Percentiles rank a stretch among this genome's conserved stretches.
Conservation (phyloP, 805 yeast genomes). For the Myxozyma geophila region DNA sequence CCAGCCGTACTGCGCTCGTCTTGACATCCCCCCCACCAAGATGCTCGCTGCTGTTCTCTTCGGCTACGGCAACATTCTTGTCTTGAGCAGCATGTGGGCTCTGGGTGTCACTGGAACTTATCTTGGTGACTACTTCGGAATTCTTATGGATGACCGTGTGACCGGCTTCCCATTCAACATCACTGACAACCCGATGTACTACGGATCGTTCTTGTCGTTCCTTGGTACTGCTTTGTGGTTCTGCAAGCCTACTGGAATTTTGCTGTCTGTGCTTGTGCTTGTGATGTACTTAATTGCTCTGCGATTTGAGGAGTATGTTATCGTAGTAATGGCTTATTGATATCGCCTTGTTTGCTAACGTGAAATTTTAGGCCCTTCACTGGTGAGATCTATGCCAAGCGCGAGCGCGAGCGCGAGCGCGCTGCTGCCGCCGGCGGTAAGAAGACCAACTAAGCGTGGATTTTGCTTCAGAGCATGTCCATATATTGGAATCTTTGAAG, state of each 20-base stretch:
- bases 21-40: conserved; percentile 49
- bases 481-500: no score
- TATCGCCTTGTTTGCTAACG: background rate
- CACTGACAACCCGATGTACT: conserved; percentile 93
- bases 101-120: conserved; percentile 96
- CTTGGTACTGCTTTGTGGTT: conserved; percentile 83
- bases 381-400: conserved; percentile 80
- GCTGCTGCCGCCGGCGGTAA: conserved; percentile 37
- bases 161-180: conserved; percentile 92
- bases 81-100: conserved; percentile 83
- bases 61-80: conserved; percentile 77
- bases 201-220: conserved; percentile 87
- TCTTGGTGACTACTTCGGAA: conserved; percentile 97
- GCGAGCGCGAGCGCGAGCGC: conserved; percentile 59
- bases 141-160: conserved; percentile 87
- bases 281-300: conserved; percentile 84
- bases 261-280: conserved; percentile 72
- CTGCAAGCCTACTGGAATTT: conserved; percentile 88
- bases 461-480: no score
- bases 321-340: no score
- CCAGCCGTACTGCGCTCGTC: conserved; percentile 69
- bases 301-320: conserved; percentile 71
- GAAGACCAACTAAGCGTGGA: conserved; percentile 30
- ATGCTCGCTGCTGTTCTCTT: conserved; percentile 62
- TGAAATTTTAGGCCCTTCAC: conserved; percentile 70